phyloP scores from a whole-genome alignment of 2,329 filamentous ascomycete species.

The Ophiostoma perfectum region DNA sequence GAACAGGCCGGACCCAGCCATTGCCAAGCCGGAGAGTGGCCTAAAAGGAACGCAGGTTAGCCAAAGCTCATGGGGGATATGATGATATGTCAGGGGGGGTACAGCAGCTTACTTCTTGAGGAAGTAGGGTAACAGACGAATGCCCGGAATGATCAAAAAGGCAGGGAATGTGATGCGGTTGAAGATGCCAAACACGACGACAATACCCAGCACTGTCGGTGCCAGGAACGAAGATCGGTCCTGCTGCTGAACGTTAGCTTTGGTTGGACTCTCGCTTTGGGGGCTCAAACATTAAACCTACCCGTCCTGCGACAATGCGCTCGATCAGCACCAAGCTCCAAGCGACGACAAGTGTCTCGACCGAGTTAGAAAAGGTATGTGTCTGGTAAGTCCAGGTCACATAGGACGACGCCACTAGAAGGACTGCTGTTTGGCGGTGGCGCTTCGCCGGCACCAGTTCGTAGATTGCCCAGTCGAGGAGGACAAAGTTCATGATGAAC shows the following conservation, averaged over 20 bases:
- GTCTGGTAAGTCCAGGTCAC: constrained; percentile 99
- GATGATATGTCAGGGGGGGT: too few relatives aligned
- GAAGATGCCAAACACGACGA: constrained; percentile 81
- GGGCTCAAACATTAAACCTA: constrained; percentile 37
- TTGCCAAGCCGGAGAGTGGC: constrained; percentile 56
- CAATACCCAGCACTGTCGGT: constrained; percentile 70
- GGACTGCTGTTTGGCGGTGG: constrained; percentile 65
- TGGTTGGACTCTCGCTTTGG: background rate
- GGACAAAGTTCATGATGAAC: constrained; percentile 91
- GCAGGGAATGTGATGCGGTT: constrained; percentile 97
- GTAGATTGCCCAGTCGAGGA: constrained; percentile 96
- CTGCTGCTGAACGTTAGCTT: constrained; percentile 36
- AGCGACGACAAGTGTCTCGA: constrained; percentile 86
- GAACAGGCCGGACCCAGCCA: constrained; percentile 59
- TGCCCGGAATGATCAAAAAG: constrained; percentile 76
- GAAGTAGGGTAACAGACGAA: constrained; percentile 82
- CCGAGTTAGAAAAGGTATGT: constrained; percentile 95
- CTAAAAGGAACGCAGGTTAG: constrained; percentile 32
- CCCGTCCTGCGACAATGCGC: constrained; percentile 74
- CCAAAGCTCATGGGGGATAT: too few relatives aligned
- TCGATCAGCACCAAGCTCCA: constrained; percentile 92
- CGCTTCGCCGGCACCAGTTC: constrained; percentile 76
- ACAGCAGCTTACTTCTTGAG: constrained; percentile 60
- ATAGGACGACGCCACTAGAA: constrained; percentile 90
- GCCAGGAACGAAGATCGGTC: constrained; percentile 71